These are phyloP conservation scores for Termitomyces sp. DNA, from an alignment of 768 basidiomycete genomes.

Conservation along the genomic window DNA sequence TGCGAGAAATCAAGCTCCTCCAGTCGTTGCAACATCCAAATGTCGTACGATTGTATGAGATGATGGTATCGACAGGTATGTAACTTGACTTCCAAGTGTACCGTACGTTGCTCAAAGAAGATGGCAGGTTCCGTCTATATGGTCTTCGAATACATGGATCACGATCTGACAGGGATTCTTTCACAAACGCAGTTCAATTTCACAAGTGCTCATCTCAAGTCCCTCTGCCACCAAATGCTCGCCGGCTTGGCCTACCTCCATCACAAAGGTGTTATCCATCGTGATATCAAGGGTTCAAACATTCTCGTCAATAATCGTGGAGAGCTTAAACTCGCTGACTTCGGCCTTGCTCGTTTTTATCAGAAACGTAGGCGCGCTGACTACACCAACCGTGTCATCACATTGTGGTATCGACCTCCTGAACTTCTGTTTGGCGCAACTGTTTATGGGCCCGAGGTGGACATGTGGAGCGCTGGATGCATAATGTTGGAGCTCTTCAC, in stretches of 20 bases:
- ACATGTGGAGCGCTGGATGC: constrained; percentile 99
- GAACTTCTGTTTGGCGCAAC: constrained; percentile 95
- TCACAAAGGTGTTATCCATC: constrained; percentile 92
- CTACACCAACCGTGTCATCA: constrained; percentile 99
- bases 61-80: constrained; percentile 97
- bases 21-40: constrained; percentile 90
- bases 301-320: constrained; percentile 90
- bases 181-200: constrained; percentile 89
- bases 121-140: constrained; percentile 88
- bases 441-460: constrained; percentile 94
- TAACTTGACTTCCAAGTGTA: not conserved
- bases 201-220: constrained; percentile 87
- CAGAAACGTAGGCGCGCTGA: constrained; percentile 86
- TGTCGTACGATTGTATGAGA: constrained; percentile 87
- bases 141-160: constrained; percentile 99
- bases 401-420: constrained; percentile 96
- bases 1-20: constrained; percentile 97
- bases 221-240: constrained; percentile 94
- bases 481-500: constrained; percentile 98
- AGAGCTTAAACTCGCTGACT: constrained; percentile 94
- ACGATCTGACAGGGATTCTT: constrained; percentile 92
- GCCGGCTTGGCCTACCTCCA: constrained; percentile 93
- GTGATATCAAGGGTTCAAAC: constrained; percentile 99
- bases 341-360: constrained; percentile 95
- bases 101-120: constrained; percentile 8